A percentile compares a stretch with the other conserved stretches of the same genome.
Conservation (phyloP, 345 rosid genomes). For the Cardiospermum halicacabum region DNA sequence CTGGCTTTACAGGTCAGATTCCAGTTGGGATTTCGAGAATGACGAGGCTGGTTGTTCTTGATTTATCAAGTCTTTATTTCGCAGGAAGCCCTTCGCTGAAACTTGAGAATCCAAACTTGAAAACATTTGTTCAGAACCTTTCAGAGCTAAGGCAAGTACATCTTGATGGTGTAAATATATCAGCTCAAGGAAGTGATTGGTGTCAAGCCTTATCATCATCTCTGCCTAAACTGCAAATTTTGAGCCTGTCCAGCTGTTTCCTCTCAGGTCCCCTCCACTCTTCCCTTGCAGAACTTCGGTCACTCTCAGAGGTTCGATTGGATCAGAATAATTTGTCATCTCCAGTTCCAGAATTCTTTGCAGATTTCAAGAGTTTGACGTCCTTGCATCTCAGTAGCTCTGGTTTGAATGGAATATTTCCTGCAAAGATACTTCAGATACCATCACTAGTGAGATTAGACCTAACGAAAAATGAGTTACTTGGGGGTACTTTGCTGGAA, state of each 20-base stretch:
- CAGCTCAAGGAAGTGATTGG: constrained; percentile 25
- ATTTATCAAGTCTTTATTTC: constrained; percentile 6
- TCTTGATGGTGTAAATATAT: constrained; percentile 35
- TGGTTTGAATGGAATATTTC: constrained; percentile 25
- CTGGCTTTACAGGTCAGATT: constrained; percentile 37
- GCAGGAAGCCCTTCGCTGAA: background rate
- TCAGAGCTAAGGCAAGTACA: constrained; percentile 11
- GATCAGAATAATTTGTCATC: constrained; percentile 14
- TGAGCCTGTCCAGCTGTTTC: constrained; percentile 25
- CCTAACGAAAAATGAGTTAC: constrained; percentile 12
- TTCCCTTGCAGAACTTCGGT: constrained; percentile 11
- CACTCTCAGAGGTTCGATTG: constrained; percentile 20
- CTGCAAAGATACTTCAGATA: constrained; percentile 21
- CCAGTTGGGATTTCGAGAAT: constrained; percentile 18
- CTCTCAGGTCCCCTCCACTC: constrained; percentile 25
- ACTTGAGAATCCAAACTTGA: constrained; percentile 24
- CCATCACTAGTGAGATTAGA: constrained; percentile 26
- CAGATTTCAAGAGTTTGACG: constrained; percentile 13
- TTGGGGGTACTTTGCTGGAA: constrained; percentile 13
- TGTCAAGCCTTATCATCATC: constrained; percentile 25
- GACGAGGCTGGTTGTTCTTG: constrained; percentile 29
- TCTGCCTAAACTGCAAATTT: constrained; percentile 16
- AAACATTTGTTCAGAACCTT: constrained; percentile 23
- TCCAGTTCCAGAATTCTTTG: constrained; percentile 25
- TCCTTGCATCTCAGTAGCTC: constrained; percentile 13